phyloP scores from a whole-genome alignment of 2,329 filamentous ascomycete genomes.

The Arthrinium puccinioides region DNA sequence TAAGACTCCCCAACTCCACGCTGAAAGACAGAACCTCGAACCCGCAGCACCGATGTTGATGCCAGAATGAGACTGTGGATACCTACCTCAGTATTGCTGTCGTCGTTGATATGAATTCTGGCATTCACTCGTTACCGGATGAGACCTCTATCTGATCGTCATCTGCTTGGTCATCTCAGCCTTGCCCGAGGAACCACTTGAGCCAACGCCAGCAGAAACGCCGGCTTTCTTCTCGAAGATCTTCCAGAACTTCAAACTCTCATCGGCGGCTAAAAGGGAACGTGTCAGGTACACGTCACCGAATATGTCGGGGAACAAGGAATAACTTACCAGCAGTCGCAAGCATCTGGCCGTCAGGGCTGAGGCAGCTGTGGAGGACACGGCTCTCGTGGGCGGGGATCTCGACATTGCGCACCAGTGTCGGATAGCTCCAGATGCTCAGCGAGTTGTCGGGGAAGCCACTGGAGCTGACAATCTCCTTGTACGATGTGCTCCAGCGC shows the following conservation, averaged over 20 bases:
- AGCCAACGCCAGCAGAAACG: conserved; percentile 54
- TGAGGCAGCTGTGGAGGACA: conserved; percentile 93
- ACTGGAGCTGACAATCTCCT: conserved; percentile 94
- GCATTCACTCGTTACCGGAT: conserved; percentile 1
- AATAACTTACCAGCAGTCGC: conserved; percentile 74
- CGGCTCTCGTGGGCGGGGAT: conserved; percentile 96
- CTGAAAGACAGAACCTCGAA: conserved; percentile 7
- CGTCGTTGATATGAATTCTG: conserved; percentile 6
- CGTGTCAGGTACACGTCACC: conserved; percentile 16
- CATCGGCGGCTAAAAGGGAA: conserved; percentile 64
- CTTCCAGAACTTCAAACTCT: conserved; percentile 99
- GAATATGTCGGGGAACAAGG: not conserved
- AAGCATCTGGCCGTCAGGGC: conserved; percentile 95
- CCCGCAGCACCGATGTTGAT: conserved; percentile 5
- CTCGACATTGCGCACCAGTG: conserved; percentile 93
- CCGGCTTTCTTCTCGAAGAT: conserved; percentile 98
- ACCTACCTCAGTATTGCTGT: conserved; percentile 7
- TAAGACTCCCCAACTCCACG: conserved; percentile 7
- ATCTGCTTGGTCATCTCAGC: conserved; percentile 89
- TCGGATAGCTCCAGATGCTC: conserved; percentile 98
- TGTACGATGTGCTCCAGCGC: conserved; percentile 93
- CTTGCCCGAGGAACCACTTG: conserved; percentile 65
- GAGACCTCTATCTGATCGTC: conserved; percentile 64
- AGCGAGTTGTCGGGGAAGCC: conserved; percentile 99
- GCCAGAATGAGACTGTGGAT: conserved; percentile 8